Conservation (phyloP, 805 yeast species). For the Pichia insulana region DNA sequence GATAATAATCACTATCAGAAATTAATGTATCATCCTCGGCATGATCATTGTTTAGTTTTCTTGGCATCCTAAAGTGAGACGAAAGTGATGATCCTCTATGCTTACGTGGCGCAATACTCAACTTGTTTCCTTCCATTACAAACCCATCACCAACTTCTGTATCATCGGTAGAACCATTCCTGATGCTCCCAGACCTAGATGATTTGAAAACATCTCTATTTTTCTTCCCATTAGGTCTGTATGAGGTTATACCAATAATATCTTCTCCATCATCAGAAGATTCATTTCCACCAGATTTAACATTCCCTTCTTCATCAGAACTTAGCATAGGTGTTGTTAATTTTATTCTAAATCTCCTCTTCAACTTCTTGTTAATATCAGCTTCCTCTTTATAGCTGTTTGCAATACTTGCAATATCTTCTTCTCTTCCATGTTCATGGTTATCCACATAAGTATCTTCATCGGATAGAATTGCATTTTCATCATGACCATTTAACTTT, state of each 20-base stretch:
- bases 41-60: background rate
- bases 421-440: background rate
- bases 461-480: background rate
- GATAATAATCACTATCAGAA: conserved; percentile 1
- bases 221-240: background rate
- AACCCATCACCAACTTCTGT: background rate
- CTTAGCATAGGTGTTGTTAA: conserved; percentile 2
- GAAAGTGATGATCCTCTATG: background rate
- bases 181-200: background rate
- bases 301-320: conserved; percentile 5
- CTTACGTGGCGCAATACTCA: background rate
- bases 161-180: conserved; percentile 1
- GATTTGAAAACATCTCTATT: background rate
- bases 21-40: conserved; percentile 2
- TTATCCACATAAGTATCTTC: background rate
- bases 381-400: conserved; percentile 2
- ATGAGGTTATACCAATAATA: background rate
- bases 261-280: conserved; percentile 4
- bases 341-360: background rate
- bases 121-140: background rate
- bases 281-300: background rate
- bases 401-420: background rate
- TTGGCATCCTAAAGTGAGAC: background rate
- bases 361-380: background rate
- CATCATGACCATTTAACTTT: conserved; percentile 3